Base-by-base conservation (phyloP, 768 basidiomycete species). In the Porphyrellus cyaneotinctus region DNA sequence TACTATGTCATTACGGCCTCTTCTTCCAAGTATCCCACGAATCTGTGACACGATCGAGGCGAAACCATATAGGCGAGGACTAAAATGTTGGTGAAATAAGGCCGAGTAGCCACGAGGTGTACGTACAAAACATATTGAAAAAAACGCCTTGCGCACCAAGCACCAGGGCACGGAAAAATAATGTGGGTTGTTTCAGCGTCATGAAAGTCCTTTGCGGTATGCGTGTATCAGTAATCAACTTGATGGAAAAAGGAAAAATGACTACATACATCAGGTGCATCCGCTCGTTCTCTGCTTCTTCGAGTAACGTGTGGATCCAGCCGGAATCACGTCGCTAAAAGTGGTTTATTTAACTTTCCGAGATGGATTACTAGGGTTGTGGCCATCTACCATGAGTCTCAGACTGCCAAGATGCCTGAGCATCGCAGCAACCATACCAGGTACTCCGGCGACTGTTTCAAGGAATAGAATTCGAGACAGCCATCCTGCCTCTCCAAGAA, bases 251-350 rank as follows among this genome's bases (percentile, higher is more conserved):
- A 26, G 33, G 55, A 9, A 37, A 28, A 32, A 57, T 53, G 47
- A 46, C 33, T 18, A 38, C 46, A 35, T 49, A 90, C 88, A 95
- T 88, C 47, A 95, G 77, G 69, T 95, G 93, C 91, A 97, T 95
- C 32, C 95, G 77, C 73, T 99, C 95, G 66, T 98, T 98, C 66
- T 98, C 93, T 13, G 94, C 93, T 73, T 97, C 95, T 66, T 93
- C 88, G 17, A 97, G 74, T 39, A 92, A 81, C 7, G 92, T 95
- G 67, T 94, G 91, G 58, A 97, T 97, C 93, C 93, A 94, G 33
- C 81, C 78, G 24, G 75, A 75, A 61, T 82, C 80, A 53, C 79
- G 75, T 59, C 74, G 70, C 75, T 81, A 56, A 38, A n/a, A 41
- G 51, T 37, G 30, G 24, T 30, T 35, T 26, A 38, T 53, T 57